Percentiles rank a stretch among this genome's conserved stretches.
Conservation (phyloP, 306 rosid genomes). For the Vigna hirtella region DNA sequence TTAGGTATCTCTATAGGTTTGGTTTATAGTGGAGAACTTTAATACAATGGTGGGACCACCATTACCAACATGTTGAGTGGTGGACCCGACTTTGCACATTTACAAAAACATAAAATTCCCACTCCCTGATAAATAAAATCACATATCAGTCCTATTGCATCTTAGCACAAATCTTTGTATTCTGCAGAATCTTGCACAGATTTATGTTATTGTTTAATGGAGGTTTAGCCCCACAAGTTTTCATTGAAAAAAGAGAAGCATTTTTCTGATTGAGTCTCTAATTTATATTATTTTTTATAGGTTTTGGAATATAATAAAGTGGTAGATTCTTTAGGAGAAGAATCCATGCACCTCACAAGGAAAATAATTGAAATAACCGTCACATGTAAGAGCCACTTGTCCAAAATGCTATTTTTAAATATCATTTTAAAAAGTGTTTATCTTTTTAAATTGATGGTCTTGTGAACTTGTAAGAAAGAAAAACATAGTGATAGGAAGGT, state of each 20-base stretch:
- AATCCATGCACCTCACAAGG: not conserved
- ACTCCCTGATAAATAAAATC: not conserved
- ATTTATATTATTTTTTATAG: not conserved
- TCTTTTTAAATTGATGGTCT: not conserved
- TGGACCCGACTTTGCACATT: constrained; percentile 23
- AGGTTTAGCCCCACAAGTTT: constrained; percentile 16
- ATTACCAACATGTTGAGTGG: constrained; percentile 17
- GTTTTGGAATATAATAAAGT: not conserved
- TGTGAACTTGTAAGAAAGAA: not conserved
- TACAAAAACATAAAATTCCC: not conserved
- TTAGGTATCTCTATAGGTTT: constrained; percentile 20
- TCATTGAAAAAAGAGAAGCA: not conserved
- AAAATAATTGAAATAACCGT: not conserved
- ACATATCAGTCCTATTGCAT: not conserved
- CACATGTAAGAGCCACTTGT: not conserved
- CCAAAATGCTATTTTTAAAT: not conserved
- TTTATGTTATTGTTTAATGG: not conserved
- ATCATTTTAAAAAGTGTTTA: not conserved
- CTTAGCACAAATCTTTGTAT: constrained; percentile 26
- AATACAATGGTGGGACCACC: constrained; percentile 43
- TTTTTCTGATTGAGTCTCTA: not conserved
- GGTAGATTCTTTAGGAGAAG: not conserved
- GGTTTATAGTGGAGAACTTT: constrained; percentile 38
- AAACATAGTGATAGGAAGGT: not conserved
- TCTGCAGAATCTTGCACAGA: not conserved